Evolutionary conservation across 441 rosid genomes (phyloP).

Genomic region (Corymbia calophylla): DNA sequence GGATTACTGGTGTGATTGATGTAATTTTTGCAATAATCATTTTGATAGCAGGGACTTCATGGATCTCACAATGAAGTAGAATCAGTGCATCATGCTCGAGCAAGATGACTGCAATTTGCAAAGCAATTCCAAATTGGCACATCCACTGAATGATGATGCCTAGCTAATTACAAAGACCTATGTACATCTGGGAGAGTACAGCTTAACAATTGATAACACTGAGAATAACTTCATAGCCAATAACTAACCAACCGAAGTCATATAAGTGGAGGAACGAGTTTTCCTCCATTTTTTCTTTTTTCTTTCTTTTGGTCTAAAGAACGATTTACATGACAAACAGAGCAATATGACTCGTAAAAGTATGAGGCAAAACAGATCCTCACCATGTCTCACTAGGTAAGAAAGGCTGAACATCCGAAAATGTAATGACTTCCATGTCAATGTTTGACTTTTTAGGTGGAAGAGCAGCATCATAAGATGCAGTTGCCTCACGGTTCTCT

Average conservation of each 20-base stretch:
- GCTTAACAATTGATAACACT: neutral
- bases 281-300: neutral
- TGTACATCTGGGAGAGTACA: neutral
- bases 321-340: neutral
- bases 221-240: neutral
- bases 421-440: neutral
- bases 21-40: neutral
- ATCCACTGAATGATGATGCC: neutral
- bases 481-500: neutral
- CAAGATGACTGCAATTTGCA: neutral
- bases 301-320: neutral
- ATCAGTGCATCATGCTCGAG: neutral
- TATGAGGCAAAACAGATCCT: neutral
- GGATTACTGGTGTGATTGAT: neutral
- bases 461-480: neutral
- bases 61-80: neutral
- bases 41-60: neutral
- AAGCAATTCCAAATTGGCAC: neutral
- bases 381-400: neutral
- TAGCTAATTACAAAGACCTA: neutral
- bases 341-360: neutral
- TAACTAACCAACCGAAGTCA: neutral
- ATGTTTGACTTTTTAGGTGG: neutral
- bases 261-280: neutral
- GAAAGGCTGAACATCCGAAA: neutral